phyloP scores from a whole-genome alignment of 805 yeast genomes.

The Hanseniaspora guilliermondii region DNA sequence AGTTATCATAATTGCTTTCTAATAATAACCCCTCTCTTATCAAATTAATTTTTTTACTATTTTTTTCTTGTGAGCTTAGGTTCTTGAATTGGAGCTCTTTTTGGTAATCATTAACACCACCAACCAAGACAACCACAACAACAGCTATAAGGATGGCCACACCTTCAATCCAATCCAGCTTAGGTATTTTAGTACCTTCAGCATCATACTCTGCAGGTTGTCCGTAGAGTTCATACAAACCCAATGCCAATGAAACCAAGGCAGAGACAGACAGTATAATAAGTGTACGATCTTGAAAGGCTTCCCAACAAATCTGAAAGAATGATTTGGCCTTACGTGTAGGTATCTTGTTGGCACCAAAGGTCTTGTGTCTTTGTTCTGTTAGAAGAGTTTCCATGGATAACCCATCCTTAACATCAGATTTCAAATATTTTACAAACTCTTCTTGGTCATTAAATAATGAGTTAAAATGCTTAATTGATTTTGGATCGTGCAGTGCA shows the following conservation, averaged over 20 bases:
- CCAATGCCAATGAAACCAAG: slow-evolving; percentile 73
- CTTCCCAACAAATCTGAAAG: slow-evolving; percentile 57
- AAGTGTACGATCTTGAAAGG: slow-evolving; percentile 82
- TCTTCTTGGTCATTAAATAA: slow-evolving; percentile 20
- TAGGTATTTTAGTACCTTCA: slow-evolving; percentile 64
- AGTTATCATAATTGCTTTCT: slow-evolving; percentile 56
- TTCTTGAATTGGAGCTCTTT: slow-evolving; percentile 87
- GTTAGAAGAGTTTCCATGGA: slow-evolving; percentile 10
- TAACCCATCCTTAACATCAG: slow-evolving; percentile 21
- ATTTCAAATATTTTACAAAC: slow-evolving; percentile 19
- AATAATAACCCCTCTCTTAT: slow-evolving; percentile 53
- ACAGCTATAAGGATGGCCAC: slow-evolving; percentile 93
- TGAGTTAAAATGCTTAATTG: slow-evolving; percentile 20
- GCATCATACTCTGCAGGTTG: slow-evolving; percentile 65
- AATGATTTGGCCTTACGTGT: slow-evolving; percentile 58
- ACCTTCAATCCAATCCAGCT: slow-evolving; percentile 98
- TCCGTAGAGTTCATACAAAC: slow-evolving; percentile 84
- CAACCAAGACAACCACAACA: slow-evolving; percentile 77
- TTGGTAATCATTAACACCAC: slow-evolving; percentile 92
- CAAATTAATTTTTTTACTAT: slow-evolving; percentile 57
- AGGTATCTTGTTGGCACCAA: slow-evolving; percentile 65
- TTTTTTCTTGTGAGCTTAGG: slow-evolving; percentile 78
- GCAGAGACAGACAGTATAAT: slow-evolving; percentile 79
- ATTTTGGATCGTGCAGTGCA: slow-evolving; percentile 26
- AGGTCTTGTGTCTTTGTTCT: slow-evolving; percentile 25